These are phyloP conservation scores for Pharus latifolius DNA, from an alignment of 176 grass and related monocot species.

Conservation along the genomic window DNA sequence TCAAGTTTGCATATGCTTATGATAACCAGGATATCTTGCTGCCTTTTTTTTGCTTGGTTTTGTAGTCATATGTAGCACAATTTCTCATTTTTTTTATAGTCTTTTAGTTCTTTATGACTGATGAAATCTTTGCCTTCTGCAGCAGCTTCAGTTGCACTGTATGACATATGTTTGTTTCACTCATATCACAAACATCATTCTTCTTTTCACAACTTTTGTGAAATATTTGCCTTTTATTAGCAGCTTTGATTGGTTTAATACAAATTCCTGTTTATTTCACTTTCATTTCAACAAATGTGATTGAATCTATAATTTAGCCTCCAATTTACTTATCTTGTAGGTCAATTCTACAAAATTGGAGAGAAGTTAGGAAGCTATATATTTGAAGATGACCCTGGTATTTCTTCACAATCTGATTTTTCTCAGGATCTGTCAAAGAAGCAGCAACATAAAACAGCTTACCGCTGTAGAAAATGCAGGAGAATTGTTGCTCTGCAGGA, in stretches of 20 bases:
- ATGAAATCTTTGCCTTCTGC: neutral
- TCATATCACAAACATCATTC: too few species aligned
- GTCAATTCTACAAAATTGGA: slow-evolving; percentile 62
- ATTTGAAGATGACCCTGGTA: slow-evolving; percentile 72
- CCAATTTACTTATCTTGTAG: slow-evolving; percentile 7
- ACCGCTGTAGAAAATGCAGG: slow-evolving; percentile 87
- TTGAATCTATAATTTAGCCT: neutral
- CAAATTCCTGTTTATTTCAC: neutral
- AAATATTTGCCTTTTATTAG: neutral
- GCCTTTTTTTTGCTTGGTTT: too few species aligned
- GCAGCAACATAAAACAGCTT: slow-evolving; percentile 34
- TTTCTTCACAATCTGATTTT: slow-evolving; percentile 22
- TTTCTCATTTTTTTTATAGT: too few species aligned
- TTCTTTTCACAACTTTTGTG: too few species aligned
- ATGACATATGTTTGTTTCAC: too few species aligned
- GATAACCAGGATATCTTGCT: neutral
- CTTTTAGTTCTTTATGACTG: neutral
- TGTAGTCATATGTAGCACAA: too few species aligned
- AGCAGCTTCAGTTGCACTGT: too few species aligned
- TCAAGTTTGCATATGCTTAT: too few species aligned
- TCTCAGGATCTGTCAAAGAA: slow-evolving; percentile 8
- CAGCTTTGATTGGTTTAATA: neutral
- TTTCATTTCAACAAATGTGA: neutral
- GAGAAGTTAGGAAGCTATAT: slow-evolving; percentile 55
- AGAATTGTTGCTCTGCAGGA: slow-evolving; percentile 59